phyloP scores from a whole-genome alignment of 345 rosid species.

The Erysimum cheiranthoides region DNA sequence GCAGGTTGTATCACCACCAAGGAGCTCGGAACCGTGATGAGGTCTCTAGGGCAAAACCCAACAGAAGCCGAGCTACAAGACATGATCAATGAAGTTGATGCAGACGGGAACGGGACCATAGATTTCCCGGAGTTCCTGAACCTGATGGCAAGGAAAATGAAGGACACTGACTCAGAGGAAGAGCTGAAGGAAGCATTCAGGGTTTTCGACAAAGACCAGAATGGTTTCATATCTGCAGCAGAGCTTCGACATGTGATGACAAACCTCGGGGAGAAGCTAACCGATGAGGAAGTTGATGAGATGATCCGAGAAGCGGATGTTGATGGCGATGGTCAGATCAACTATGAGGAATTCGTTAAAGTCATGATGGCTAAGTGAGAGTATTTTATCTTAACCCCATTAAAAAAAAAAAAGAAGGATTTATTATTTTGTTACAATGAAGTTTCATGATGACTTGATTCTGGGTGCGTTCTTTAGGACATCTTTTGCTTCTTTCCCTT shows the following conservation, averaged over 20 bases:
- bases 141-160: conserved; percentile 69
- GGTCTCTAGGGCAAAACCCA: conserved; percentile 51
- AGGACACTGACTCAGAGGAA: conserved; percentile 67
- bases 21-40: conserved; percentile 54
- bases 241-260: conserved; percentile 70
- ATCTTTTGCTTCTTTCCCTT: conserved; percentile 20
- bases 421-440: conserved; percentile 15
- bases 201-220: conserved; percentile 64
- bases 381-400: not conserved
- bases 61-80: conserved; percentile 53
- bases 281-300: conserved; percentile 65
- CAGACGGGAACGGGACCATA: conserved; percentile 51
- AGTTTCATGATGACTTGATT: conserved; percentile 25
- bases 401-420: not conserved
- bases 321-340: conserved; percentile 68
- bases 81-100: conserved; percentile 51
- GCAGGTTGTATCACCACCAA: conserved; percentile 56
- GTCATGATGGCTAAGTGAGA: conserved; percentile 73
- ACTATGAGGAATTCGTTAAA: conserved; percentile 64
- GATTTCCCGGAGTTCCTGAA: conserved; percentile 65
- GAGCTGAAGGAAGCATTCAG: conserved; percentile 68
- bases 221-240: conserved; percentile 64
- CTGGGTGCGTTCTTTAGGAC: conserved; percentile 35
- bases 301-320: conserved; percentile 66
- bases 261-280: conserved; percentile 62